phyloP scores from a whole-genome alignment of 164 flowering plant species.

The Annona cherimola region DNA sequence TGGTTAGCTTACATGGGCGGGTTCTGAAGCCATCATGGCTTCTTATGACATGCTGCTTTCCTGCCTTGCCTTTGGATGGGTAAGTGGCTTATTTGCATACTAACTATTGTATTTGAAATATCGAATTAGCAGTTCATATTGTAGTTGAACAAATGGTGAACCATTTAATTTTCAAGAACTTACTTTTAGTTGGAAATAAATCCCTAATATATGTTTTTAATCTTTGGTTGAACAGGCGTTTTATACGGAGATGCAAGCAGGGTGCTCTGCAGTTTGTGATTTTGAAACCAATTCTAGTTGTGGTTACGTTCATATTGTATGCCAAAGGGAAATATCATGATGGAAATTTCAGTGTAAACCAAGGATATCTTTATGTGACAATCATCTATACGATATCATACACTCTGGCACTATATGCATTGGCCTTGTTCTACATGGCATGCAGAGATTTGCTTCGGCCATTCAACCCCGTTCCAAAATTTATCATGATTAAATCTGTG shows the following conservation, averaged over 20 bases:
- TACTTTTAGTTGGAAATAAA: neutral
- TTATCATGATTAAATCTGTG: conserved; percentile 85
- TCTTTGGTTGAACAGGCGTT: conserved; percentile 54
- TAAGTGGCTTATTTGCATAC: conserved; percentile 26
- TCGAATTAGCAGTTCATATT: neutral
- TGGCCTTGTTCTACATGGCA: conserved; percentile 91
- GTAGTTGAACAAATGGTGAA: neutral
- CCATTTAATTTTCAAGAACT: neutral
- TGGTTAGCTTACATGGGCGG: conserved; percentile 76
- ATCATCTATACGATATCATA: conserved; percentile 90
- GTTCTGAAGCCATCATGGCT: conserved; percentile 73
- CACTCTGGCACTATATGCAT: conserved; percentile 79
- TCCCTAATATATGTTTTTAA: neutral
- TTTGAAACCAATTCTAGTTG: conserved; percentile 83
- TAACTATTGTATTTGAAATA: neutral
- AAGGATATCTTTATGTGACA: conserved; percentile 84
- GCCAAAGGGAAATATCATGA: conserved; percentile 91
- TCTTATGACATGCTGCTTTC: conserved; percentile 95
- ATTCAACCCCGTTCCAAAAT: conserved; percentile 97
- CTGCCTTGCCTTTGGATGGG: conserved; percentile 91
- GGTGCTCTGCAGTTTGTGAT: conserved; percentile 97
- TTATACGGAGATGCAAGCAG: conserved; percentile 95
- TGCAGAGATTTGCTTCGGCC: conserved; percentile 94
- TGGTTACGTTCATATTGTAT: conserved; percentile 72
- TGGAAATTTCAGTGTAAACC: conserved; percentile 83